phyloP scores from a whole-genome alignment of 805 yeast genomes.

The Kazachstania kunashirensis region DNA sequence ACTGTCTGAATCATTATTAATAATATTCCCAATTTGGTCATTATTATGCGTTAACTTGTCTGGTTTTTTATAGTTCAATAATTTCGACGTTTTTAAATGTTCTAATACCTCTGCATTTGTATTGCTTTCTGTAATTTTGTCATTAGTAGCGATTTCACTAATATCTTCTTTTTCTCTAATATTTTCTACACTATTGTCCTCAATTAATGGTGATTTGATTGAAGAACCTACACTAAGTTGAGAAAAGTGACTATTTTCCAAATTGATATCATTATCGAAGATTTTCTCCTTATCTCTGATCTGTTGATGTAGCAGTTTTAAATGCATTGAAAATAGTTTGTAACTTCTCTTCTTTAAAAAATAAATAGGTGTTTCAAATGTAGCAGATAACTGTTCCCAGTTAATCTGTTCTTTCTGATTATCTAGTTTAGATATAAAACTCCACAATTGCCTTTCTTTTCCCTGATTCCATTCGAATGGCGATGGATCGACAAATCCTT shows the following conservation, averaged over 20 bases:
- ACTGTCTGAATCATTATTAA: slow-evolving; percentile 13
- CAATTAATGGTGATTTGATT: neutral
- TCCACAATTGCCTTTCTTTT: slow-evolving; percentile 28
- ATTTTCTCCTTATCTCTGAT: slow-evolving; percentile 10
- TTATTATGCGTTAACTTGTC: slow-evolving; percentile 3
- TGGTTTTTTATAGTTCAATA: slow-evolving; percentile 12
- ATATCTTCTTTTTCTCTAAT: neutral
- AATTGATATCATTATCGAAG: neutral
- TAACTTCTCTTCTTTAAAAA: slow-evolving; percentile 25
- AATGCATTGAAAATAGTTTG: slow-evolving; percentile 20
- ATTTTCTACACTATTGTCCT: neutral
- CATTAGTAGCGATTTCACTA: neutral
- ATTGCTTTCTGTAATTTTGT: neutral
- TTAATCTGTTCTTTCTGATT: slow-evolving; percentile 18
- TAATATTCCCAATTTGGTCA: neutral
- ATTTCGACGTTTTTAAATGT: slow-evolving; percentile 22
- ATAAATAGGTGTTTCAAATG: slow-evolving; percentile 29
- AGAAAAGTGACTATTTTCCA: neutral
- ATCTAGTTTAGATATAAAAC: slow-evolving; percentile 18
- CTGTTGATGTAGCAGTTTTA: slow-evolving; percentile 20
- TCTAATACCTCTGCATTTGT: slow-evolving; percentile 9
- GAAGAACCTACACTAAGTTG: neutral
- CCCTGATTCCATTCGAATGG: slow-evolving; percentile 26
- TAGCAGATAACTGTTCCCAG: slow-evolving; percentile 27
- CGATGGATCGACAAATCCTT: slow-evolving; percentile 34